These are phyloP conservation scores for Chlorella sp. DNA, from an alignment of 139 green algal genomes.

Conservation along the genomic window DNA sequence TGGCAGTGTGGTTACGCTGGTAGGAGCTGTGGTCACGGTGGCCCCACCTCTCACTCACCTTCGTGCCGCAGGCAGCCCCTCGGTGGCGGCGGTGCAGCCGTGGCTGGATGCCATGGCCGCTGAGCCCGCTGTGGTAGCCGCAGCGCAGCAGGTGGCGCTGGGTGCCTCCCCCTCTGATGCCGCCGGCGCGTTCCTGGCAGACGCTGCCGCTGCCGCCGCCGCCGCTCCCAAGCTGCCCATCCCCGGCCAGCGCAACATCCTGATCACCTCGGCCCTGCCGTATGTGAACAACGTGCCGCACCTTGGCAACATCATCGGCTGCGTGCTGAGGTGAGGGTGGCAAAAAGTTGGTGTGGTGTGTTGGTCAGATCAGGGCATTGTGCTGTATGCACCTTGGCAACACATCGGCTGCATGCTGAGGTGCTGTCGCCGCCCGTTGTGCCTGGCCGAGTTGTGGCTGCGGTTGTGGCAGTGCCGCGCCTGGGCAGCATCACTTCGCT, in stretches of 20 bases:
- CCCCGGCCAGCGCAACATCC: conserved; percentile 64
- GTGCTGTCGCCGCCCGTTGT: too few species aligned
- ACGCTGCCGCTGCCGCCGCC: conserved; percentile 47
- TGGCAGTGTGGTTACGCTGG: too few species aligned
- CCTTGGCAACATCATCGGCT: conserved; percentile 99
- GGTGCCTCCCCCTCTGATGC: too few species aligned
- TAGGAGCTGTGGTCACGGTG: too few species aligned
- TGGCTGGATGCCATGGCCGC: conserved; percentile 2
- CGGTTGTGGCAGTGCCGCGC: too few species aligned
- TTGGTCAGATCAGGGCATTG: not conserved
- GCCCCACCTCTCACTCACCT: too few species aligned
- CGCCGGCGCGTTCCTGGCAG: conserved; percentile 36
- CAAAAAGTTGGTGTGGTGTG: too few species aligned
- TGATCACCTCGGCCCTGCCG: conserved; percentile 94
- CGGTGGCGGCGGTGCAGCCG: not conserved
- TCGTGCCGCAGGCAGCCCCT: not conserved
- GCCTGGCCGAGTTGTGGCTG: too few species aligned
- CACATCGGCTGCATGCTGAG: too few species aligned
- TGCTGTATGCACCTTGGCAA: too few species aligned
- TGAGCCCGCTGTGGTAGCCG: conserved; percentile 12
- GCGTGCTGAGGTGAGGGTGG: conserved; percentile 73
- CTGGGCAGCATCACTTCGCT: too few species aligned
- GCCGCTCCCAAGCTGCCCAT: conserved; percentile 56
- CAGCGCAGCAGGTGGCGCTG: conserved; percentile 2
- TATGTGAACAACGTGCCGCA: conserved; percentile 99